A percentile compares a stretch with the other conserved stretches of the same genome.
These are phyloP conservation scores for Lipomyces mesembrius DNA, from an alignment of 805 yeast species.

Conservation along the genomic window DNA sequence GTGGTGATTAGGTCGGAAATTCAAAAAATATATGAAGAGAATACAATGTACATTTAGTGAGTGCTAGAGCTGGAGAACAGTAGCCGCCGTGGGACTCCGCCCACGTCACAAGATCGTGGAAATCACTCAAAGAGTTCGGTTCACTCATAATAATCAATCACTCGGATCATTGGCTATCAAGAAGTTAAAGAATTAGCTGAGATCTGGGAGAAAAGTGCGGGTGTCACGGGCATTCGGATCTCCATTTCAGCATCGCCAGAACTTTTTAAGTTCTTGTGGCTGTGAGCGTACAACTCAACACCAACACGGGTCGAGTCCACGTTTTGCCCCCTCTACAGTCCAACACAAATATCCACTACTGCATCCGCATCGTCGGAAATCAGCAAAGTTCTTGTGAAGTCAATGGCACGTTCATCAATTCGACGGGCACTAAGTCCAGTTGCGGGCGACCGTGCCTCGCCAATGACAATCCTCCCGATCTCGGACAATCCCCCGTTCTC, in stretches of 20 bases:
- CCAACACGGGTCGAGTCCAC: not conserved
- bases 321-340: not conserved
- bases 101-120: constrained; percentile 25
- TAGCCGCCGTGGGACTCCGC: constrained; percentile 24
- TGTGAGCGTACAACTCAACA: not conserved
- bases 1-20: not conserved
- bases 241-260: not conserved
- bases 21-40: not conserved
- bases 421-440: constrained; percentile 26
- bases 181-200: not conserved
- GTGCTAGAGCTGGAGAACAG: constrained; percentile 21
- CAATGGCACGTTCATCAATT: constrained; percentile 18
- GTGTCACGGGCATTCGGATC: not conserved
- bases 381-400: not conserved
- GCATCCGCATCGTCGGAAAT: not conserved
- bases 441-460: constrained; percentile 6
- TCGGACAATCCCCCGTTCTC: constrained; percentile 4
- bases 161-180: not conserved
- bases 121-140: constrained; percentile 1
- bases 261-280: not conserved
- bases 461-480: constrained; percentile 11
- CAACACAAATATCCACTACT: not conserved
- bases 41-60: constrained; percentile 12
- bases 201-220: not conserved
- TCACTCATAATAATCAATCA: not conserved